A percentile compares a stretch with the other conserved stretches of the same genome.
Evolutionary conservation across 1,139 yeast species (phyloP).

Genomic region (Pneumocystis sp.): DNA sequence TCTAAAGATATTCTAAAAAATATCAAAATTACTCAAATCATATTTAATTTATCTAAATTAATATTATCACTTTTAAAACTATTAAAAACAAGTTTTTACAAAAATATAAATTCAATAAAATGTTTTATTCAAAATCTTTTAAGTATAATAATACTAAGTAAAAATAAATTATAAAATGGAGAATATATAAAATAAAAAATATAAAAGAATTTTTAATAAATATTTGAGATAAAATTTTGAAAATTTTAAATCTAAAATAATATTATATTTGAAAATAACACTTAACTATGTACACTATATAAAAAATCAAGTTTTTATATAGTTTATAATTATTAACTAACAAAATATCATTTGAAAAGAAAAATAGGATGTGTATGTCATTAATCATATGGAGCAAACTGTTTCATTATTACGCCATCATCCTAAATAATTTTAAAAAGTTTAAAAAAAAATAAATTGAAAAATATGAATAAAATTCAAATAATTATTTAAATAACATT

Average conservation of each 20-base stretch:
- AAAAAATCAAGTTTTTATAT: constrained; percentile 50
- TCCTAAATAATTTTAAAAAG: constrained; percentile 64
- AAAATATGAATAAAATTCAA: constrained; percentile 7
- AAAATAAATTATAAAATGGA: no score
- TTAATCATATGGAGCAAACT: constrained; percentile 66
- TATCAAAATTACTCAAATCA: no score
- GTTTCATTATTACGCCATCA: constrained; percentile 88
- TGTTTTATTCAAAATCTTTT: no score
- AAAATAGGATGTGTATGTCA: constrained; percentile 7
- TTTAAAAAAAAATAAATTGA: constrained; percentile 21
- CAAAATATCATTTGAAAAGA: background rate
- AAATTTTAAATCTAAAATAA: constrained; percentile 53
- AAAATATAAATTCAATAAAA: no score
- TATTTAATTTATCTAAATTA: no score
- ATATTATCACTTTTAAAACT: no score
- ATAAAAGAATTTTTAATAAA: no score
- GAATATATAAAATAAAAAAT: no score
- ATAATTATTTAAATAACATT: constrained; percentile 26
- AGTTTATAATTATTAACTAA: background rate
- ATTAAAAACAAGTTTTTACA: no score
- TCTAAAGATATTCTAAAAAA: no score
- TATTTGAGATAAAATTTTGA: constrained; percentile 28
- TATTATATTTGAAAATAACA: constrained; percentile 71
- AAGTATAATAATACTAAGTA: no score
- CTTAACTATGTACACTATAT: constrained; percentile 77